Evolutionary conservation across 2,329 filamentous ascomycete genomes (phyloP), one percentile per base, ranked within the genome.

Genomic region (Aspergillus chevalieri): DNA sequence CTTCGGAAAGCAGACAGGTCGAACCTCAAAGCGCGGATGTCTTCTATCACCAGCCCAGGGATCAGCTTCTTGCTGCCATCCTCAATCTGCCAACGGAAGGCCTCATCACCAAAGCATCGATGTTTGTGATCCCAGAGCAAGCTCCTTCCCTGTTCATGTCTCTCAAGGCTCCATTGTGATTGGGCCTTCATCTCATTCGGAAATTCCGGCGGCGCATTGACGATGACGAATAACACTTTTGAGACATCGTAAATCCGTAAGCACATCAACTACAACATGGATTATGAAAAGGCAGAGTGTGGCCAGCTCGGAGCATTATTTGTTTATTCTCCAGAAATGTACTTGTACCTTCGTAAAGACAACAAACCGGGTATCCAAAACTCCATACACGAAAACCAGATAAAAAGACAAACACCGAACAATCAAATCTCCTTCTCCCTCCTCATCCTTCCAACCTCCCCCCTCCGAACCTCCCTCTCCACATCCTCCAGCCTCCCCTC

Each of bases 401-500:
- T 30, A 30, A 5, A 30, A 30, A 30, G 10, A 30, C 3, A 30
- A 28, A 10, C 9, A 28, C 4, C 26, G 9, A 28, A 19, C 21
- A 10, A 21, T 48, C 46, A 62, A 49, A 66, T 65, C 47, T 71
- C 71, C 49, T 74, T 77, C 52, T 76, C 76, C 53, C 81, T 78
- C 54, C 74, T 74, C 59, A 74, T 78, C 59, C 74, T 78, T 67
- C 69, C 69, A 54, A 73, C 74, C 63, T 90, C 87, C 46, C 75
- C 74, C 60, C 86, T 78, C 63, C 82, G 77, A 2, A 92, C 74
- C 7, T 75, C 74, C 48, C 81, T 78, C 70, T 93, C 88, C 6
- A 82, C 78, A 52, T 76, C 74, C 66, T 81, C 79, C 10, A 91
- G 67, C 45, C 86, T 76, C 30, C 80, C 77, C 68, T 94, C 86